Evolutionary conservation across 768 basidiomycete species (phyloP).

Genomic region (Serendipita sp.): DNA sequence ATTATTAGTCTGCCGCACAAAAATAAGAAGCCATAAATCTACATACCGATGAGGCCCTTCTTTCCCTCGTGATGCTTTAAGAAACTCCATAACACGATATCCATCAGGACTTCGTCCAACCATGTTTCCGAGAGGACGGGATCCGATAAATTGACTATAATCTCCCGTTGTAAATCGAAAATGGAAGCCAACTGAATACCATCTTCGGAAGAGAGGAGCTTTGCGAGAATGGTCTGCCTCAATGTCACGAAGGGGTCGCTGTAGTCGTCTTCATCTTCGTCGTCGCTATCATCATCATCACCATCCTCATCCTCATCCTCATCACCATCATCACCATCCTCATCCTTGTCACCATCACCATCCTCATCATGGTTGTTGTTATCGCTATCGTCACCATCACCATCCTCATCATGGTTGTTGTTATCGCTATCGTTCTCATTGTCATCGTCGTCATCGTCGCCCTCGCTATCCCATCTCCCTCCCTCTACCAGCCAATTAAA

Average conservation of each 20-base stretch:
- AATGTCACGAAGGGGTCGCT: not conserved
- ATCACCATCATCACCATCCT: too few species aligned
- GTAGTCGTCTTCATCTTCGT: too few species aligned
- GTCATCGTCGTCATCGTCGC: too few species aligned
- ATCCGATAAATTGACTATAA: not conserved
- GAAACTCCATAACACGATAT: not conserved
- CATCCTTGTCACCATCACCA: too few species aligned
- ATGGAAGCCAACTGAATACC: not conserved
- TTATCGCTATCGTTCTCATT: too few species aligned
- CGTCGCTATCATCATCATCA: too few species aligned
- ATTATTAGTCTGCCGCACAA: too few species aligned
- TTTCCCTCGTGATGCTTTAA: not conserved
- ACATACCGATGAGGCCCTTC: not conserved
- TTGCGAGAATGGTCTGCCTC: not conserved
- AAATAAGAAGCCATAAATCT: too few species aligned
- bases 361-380: too few species aligned
- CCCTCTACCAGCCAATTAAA: not conserved
- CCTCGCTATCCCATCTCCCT: not conserved
- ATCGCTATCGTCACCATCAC: too few species aligned
- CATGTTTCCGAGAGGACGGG: not conserved
- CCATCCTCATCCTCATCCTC: too few species aligned
- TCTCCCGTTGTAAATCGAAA: not conserved
- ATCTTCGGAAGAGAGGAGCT: not conserved
- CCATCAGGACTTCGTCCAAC: not conserved
- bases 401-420: too few species aligned